Base-by-base conservation (phyloP, 148 eudicot species). In the Gaultheria prostrata region DNA sequence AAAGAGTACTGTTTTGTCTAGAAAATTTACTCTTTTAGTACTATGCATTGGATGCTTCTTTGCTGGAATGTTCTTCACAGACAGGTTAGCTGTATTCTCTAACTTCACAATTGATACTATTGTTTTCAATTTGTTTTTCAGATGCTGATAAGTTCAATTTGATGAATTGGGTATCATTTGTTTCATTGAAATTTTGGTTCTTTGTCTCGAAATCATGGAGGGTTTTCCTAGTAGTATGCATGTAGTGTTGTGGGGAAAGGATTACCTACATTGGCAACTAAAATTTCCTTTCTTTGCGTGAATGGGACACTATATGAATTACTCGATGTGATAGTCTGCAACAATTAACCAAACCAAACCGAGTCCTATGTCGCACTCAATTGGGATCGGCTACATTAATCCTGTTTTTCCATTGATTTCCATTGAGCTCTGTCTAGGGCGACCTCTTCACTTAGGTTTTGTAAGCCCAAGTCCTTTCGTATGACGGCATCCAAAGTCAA, bases 51-150 rank as follows among this genome's bases (percentile, higher is more conserved):
- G 95, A 14, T 95, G 95, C 86, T 95, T 95, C 84, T 94, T 92
- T 82, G 91, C 88, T 83, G 97, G 97, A 48, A 92, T 90, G 95
- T 89, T 95, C 90, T 95, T 93, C 88, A 93, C 95, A 9, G 92
- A 87, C 92, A 92, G 91, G 97, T 93, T 84, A 43, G 78, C 28
- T 33, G 76, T n/a, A 18, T 32, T 72, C 78, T 81, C 50, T 49
- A n/a, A 76, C 46, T 8, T 11, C 51, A 14, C 35, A 63, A 28
- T 35, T 20, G 6, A 61, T 28, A 65, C 39, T 17, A 17, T 65
- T 46, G n/a, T 63, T 80, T 80, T 65, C 49, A 33, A 45, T 80
- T 74, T 71, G 56, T 72, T 46, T 84, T 9, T 53, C 20, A 46
- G 1, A 4, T 63, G 32, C 32, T 63, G 70, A 24, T 71, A n/a